Base-by-base conservation (phyloP, 495 filamentous ascomycete genomes). In the Podospora didyma region DNA sequence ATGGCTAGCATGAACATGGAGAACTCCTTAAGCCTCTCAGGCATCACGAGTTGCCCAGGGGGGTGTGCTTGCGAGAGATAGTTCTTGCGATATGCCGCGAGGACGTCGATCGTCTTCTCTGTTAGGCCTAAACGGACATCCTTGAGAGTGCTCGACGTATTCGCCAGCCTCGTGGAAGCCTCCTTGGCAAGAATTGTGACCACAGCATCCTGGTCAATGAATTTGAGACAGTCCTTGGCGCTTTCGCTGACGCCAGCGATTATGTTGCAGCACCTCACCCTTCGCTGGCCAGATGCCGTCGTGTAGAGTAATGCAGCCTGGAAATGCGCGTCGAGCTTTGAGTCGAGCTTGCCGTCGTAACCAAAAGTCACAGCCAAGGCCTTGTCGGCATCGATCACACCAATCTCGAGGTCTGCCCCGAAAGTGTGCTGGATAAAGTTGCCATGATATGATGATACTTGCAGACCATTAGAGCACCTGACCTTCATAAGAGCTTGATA, bases 401-500 rank as follows among this genome's bases (percentile, higher is more conserved):
- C 95, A 62, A 99, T 89, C 68, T 99, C 94, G 20, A 99, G 84
- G 71, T 99, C 94, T 14, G 94, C 92, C 7, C 90, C 90, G 59
- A 96, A 93, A 4, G 89, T 89, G 73, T 96, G 90, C 62, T 99
- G 94, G 47, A 91, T 79, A 63, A 97, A 97, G 74, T 97, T 97
- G 54, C 94, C 94, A 61, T 95, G 89, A 67, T 97, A 99, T 26
- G 85, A 83, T 19, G 90, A 86, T 16, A 99, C 89, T 72, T 99
- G 94, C 26, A 99, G 82, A 16, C 94, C 94, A 66, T 95, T 97
- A 7, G 91, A 96, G 73, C 94, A 99, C 45, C 94, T 87, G 51
- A 97, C 94, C 78, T 99, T 99, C 91, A 99, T 94, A 62, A 97
- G 79, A 7, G 92, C 90, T 73, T 97, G 93, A 67, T 93, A 99